phyloP scores from a whole-genome alignment of 1,284 basidiomycete species.

The Peniophora sp. region DNA sequence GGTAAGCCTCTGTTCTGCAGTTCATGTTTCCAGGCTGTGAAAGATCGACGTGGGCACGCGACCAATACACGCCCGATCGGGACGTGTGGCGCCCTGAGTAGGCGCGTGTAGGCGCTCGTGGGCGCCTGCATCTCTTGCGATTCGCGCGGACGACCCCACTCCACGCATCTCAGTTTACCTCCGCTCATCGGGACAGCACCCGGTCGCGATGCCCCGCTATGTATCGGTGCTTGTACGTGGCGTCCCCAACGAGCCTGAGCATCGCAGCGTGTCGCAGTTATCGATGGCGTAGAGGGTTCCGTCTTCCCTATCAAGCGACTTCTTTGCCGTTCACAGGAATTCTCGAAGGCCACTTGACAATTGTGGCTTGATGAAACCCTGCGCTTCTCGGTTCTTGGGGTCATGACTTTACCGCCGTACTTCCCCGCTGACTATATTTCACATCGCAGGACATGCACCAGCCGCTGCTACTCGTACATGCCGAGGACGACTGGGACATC shows the following conservation, averaged over 20 bases:
- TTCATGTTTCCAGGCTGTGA: background rate
- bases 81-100: too few relatives aligned
- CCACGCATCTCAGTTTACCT: too few relatives aligned
- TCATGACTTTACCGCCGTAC: too few relatives aligned
- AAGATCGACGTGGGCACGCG: too few relatives aligned
- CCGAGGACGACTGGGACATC: constrained; percentile 78
- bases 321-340: background rate
- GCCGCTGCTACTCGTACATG: constrained; percentile 73
- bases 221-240: background rate
- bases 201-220: too few relatives aligned
- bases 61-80: too few relatives aligned
- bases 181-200: too few relatives aligned
- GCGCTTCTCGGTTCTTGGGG: too few relatives aligned
- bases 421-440: constrained; percentile 25
- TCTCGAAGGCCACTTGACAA: constrained; percentile 3
- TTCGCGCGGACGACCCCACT: background rate
- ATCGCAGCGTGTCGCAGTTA: background rate
- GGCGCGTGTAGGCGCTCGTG: background rate
- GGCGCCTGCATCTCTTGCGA: background rate
- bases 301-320: too few relatives aligned
- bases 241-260: background rate
- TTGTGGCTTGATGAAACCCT: constrained; percentile 11
- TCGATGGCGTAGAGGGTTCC: too few relatives aligned
- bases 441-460: constrained; percentile 34
- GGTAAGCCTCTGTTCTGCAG: constrained; percentile 26